phyloP scores from a whole-genome alignment of 2,329 filamentous ascomycete species.

The Penicillium sp. region DNA sequence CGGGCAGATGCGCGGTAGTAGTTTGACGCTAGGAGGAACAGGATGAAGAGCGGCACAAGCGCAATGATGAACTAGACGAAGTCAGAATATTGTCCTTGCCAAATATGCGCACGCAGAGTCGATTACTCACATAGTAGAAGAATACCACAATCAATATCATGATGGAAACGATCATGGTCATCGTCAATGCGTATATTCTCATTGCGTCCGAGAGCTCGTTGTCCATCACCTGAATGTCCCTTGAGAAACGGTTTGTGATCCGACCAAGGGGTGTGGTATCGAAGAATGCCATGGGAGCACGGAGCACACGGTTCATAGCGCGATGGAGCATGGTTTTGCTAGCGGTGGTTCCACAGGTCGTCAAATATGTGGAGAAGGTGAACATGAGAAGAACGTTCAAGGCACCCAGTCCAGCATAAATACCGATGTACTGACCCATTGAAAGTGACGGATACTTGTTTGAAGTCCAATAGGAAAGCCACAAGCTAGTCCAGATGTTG shows the following conservation, averaged over 20 bases:
- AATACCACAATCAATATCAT: conserved; percentile 92
- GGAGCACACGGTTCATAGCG: conserved; percentile 74
- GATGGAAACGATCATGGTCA: conserved; percentile 78
- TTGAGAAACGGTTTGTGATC: conserved; percentile 94
- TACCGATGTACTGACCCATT: conserved; percentile 69
- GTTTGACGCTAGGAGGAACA: conserved; percentile 79
- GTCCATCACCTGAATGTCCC: conserved; percentile 96
- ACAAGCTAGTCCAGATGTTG: conserved; percentile 85
- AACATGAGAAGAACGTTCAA: conserved; percentile 76
- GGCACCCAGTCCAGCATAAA: conserved; percentile 71
- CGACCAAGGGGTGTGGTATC: conserved; percentile 94
- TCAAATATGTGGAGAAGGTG: conserved; percentile 74
- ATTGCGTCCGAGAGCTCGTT: conserved; percentile 87
- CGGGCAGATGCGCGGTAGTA: conserved; percentile 92
- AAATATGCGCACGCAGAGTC: not conserved
- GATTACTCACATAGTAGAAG: conserved; percentile 70
- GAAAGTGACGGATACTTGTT: conserved; percentile 67
- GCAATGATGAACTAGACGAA: conserved; percentile 64
- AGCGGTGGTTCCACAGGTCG: conserved; percentile 76
- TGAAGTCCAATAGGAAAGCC: conserved; percentile 93
- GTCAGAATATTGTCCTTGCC: conserved; percentile 1
- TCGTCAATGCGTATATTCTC: conserved; percentile 86
- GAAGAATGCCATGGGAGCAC: conserved; percentile 83
- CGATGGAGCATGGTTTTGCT: conserved; percentile 79
- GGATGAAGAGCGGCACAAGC: conserved; percentile 66